Conservation (phyloP, 2,329 filamentous ascomycete genomes). For the Trichoderma lentiforme region DNA sequence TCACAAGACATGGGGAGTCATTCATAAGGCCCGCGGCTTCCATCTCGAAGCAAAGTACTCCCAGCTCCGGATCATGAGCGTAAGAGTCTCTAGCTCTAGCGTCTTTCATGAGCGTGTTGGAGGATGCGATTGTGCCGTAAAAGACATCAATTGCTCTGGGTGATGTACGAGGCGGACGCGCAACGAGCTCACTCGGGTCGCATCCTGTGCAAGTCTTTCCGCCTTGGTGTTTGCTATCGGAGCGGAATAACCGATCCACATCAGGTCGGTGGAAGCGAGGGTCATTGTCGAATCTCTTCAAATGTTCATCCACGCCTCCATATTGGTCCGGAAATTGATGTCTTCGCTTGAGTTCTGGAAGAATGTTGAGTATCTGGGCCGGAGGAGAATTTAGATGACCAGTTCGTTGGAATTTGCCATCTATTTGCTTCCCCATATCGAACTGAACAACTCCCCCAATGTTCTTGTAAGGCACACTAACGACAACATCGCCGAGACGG, state of each 20-base stretch:
- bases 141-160: not conserved
- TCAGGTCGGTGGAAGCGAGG: not conserved
- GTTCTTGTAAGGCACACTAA: not conserved
- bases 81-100: not conserved
- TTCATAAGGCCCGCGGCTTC: slow-evolving; percentile 18
- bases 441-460: not conserved
- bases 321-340: not conserved
- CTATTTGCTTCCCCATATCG: not conserved
- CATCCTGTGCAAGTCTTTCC: not conserved
- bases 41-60: slow-evolving; percentile 19
- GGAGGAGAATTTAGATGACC: not conserved
- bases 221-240: not conserved
- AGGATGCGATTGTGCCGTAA: not conserved
- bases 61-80: not conserved
- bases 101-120: not conserved
- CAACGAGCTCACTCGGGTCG: not conserved
- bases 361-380: not conserved
- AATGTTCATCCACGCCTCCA: not conserved
- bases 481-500: not conserved
- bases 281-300: not conserved
- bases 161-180: not conserved
- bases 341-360: not conserved
- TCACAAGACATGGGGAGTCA: slow-evolving; percentile 11
- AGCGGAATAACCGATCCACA: not conserved
- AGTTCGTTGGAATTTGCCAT: not conserved